These are phyloP conservation scores for Aspergillus viridinutans DNA, from an alignment of 2,329 filamentous ascomycete species.

Conservation along the genomic window DNA sequence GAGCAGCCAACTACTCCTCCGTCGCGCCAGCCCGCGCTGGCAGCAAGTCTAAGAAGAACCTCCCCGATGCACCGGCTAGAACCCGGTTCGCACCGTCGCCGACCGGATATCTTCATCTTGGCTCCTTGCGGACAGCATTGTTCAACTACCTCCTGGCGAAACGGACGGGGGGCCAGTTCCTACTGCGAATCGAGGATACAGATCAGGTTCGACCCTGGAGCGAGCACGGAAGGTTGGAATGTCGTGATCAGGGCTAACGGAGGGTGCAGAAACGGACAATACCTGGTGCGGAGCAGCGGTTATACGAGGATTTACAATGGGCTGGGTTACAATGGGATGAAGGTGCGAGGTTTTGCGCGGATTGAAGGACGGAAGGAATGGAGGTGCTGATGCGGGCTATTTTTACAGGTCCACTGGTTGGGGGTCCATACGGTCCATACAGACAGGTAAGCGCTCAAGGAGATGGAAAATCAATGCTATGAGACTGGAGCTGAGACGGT, in stretches of 20 bases:
- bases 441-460: conserved; percentile 57
- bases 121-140: conserved; percentile 86
- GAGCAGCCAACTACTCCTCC: conserved; percentile 27
- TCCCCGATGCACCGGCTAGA: conserved; percentile 57
- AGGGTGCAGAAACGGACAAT: conserved; percentile 70
- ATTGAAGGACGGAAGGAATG: neutral
- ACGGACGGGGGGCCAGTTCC: conserved; percentile 81
- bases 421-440: conserved; percentile 80
- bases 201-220: conserved; percentile 62
- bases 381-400: neutral
- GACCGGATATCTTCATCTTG: conserved; percentile 88
- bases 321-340: conserved; percentile 91
- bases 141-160: conserved; percentile 92
- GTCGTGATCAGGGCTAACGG: conserved; percentile 21
- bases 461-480: neutral
- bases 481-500: neutral
- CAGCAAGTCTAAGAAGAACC: conserved; percentile 32
- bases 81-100: conserved; percentile 94
- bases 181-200: conserved; percentile 90
- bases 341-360: conserved; percentile 47
- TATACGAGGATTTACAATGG: conserved; percentile 82
- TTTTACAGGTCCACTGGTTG: conserved; percentile 66
- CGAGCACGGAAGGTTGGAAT: neutral
- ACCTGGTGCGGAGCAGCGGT: conserved; percentile 67
- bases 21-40: conserved; percentile 16